A percentile compares a stretch with the other conserved stretches of the same genome.
These are phyloP conservation scores for Tulasnella calospora DNA, from an alignment of 768 basidiomycete genomes.

Conservation along the genomic window DNA sequence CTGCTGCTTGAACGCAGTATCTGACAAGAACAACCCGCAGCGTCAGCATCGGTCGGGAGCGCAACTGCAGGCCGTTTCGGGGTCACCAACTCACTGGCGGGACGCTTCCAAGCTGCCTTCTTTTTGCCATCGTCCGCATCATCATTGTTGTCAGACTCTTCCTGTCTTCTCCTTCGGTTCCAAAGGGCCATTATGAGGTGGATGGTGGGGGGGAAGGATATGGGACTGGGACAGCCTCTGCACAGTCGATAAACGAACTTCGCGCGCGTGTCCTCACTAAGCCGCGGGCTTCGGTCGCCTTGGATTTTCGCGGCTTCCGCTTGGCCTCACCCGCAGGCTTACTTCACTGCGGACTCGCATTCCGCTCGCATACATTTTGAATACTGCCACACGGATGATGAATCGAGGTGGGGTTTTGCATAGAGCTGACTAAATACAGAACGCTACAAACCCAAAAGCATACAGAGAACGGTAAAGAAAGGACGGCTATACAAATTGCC, in stretches of 20 bases:
- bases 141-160: conserved; percentile 38
- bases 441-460: conserved; percentile 1
- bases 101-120: conserved; percentile 78
- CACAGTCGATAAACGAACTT: conserved; percentile 16
- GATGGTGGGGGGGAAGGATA: background rate
- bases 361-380: background rate
- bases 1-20: conserved; percentile 99
- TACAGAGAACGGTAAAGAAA: background rate
- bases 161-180: conserved; percentile 18
- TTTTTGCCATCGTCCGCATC: conserved; percentile 62
- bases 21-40: conserved; percentile 43
- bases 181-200: conserved; percentile 24
- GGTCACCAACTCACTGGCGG: conserved; percentile 60
- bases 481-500: background rate
- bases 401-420: background rate
- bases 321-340: background rate
- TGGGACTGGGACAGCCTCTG: conserved; percentile 15
- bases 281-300: conserved; percentile 1
- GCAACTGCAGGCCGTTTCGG: background rate
- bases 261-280: background rate
- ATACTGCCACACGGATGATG: background rate
- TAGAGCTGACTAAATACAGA: background rate
- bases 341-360: background rate
- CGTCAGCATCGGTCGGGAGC: conserved; percentile 21
- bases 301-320: background rate